Evolutionary conservation across 202 grass and related monocot genomes (phyloP), one percentile per base, ranked within the genome.

Genomic region (Tripidium arundinaceum): DNA sequence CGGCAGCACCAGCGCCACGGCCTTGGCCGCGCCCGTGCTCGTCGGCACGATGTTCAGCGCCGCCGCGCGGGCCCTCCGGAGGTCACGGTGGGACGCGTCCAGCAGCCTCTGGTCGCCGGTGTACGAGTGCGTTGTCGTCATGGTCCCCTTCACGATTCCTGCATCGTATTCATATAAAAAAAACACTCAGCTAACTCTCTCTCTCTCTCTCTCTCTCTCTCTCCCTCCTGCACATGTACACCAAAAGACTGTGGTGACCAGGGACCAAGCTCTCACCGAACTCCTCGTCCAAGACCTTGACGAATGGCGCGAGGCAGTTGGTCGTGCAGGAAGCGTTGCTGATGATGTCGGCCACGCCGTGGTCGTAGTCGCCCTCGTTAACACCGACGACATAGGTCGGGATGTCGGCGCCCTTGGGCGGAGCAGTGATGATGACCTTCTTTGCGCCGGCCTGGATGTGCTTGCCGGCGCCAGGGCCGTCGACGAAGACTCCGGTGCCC

Each of bases 71-170:
- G 94, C 94, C 1, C 94, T 89, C 18, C 94, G 94, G 40, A 98
- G 90, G 79, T 98, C 94, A 4, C 94, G 92, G 88, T 98, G 94
- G 83, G 90, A 91, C 2, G 94, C 94, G 79, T 98, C 94, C 15
- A 98, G 86, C 57, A 98, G 84, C 81, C 94, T 85, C 77, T 98
- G 94, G 88, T 98, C 94, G 5, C 94, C 94, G 26, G 94, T 98
- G 92, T 98, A 98, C 0, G 94, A 98, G 81, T 98, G 94, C 72
- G 94, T 98, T 70, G 94, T 98, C 58, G 94, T 98, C 94, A 98
- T 98, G 25, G 94, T 98, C 10, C 94, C 94, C 92, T 98, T 98
- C 75, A 98, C 91, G 79, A 98, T 98, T 25, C 92, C 94, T 98
- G 86, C 33, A 43, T 2, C 11, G 39, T 11, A 43, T 43, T 2